Conservation (phyloP, 257 asterid genomes). For the Plantago major region DNA sequence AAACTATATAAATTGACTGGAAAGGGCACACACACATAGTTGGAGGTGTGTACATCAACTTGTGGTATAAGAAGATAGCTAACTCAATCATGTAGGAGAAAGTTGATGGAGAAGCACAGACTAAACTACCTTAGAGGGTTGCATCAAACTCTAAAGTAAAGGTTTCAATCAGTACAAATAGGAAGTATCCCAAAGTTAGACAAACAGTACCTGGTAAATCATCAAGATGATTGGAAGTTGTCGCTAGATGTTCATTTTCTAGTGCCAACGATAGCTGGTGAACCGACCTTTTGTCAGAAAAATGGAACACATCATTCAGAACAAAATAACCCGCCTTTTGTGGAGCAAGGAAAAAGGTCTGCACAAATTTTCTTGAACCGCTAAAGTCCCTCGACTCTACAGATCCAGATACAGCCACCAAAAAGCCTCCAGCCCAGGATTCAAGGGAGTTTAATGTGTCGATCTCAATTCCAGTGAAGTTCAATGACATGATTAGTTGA, state of each 20-base stretch:
- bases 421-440: constrained; percentile 48
- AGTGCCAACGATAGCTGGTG: constrained; percentile 30
- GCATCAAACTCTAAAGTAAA: background rate
- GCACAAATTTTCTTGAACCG: constrained; percentile 52
- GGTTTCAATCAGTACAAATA: background rate
- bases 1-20: too few species aligned
- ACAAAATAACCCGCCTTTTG: constrained; percentile 59
- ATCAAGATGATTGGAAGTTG: constrained; percentile 20
- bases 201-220: constrained; percentile 41
- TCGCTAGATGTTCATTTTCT: too few species aligned
- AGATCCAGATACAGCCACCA: constrained; percentile 50
- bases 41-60: too few species aligned
- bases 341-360: constrained; percentile 69
- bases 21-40: too few species aligned
- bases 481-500: constrained; percentile 30
- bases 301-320: constrained; percentile 53
- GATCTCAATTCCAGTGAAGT: constrained; percentile 44
- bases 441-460: constrained; percentile 47
- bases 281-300: constrained; percentile 32
- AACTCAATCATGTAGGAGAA: too few species aligned
- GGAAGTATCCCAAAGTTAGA: constrained; percentile 3
- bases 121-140: background rate
- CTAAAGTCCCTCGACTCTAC: constrained; percentile 36
- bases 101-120: too few species aligned
- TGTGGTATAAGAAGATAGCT: too few species aligned